phyloP scores from a whole-genome alignment of 2,329 filamentous ascomycete species.

The Clonostachys byssicola region DNA sequence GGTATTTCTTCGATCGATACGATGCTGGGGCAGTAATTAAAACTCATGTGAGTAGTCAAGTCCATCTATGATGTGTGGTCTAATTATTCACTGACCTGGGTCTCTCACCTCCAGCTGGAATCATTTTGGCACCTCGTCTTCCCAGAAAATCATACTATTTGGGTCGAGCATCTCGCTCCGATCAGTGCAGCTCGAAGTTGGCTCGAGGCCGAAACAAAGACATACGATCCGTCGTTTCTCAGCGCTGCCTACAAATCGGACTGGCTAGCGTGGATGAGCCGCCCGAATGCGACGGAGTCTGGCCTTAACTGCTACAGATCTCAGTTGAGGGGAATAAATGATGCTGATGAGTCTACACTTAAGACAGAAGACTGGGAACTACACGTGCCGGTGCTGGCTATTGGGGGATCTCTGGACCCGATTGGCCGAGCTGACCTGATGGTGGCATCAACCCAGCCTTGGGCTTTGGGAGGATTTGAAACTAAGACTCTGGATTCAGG shows the following conservation, averaged over 20 bases:
- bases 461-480: not conserved
- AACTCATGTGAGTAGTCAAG: conserved; percentile 1
- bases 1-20: conserved; percentile 11
- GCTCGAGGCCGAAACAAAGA: not conserved
- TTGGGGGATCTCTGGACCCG: not conserved
- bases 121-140: not conserved
- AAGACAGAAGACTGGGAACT: not conserved
- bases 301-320: not conserved
- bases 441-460: not conserved
- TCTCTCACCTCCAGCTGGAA: not conserved
- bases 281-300: not conserved
- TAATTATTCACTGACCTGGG: too few relatives aligned
- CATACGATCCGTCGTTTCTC: not conserved
- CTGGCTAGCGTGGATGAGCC: not conserved
- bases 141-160: not conserved
- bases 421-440: not conserved
- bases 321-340: not conserved
- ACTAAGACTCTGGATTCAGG: not conserved
- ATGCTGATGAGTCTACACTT: not conserved
- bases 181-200: not conserved
- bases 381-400: not conserved
- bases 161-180: not conserved
- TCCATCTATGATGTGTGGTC: too few relatives aligned
- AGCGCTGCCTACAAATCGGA: not conserved
- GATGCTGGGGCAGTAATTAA: conserved; percentile 5